Conservation (phyloP, 352 stramenopile species). For the Phytophthora syringae region DNA sequence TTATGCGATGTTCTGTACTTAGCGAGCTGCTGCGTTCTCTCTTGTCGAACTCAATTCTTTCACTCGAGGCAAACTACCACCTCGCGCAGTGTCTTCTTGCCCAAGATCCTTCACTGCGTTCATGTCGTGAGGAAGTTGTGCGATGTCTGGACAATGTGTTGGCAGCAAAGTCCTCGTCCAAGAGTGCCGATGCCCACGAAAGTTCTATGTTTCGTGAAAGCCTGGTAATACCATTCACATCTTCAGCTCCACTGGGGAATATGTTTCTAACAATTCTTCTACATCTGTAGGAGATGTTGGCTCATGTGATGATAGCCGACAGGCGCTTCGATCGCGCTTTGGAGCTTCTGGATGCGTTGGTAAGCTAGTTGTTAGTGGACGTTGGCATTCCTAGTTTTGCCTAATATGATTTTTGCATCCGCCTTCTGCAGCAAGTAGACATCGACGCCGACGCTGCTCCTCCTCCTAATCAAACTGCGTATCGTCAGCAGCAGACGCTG, state of each 20-base stretch:
- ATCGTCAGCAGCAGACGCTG: constrained; percentile 25
- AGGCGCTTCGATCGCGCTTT: constrained; percentile 34
- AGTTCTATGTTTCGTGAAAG: constrained; percentile 35
- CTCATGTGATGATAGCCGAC: constrained; percentile 42
- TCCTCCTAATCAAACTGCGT: background rate
- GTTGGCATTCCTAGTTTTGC: background rate
- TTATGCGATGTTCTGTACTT: background rate
- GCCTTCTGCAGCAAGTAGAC: constrained; percentile 9
- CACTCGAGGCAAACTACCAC: constrained; percentile 45
- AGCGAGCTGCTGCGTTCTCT: constrained; percentile 39
- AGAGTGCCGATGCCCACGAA: constrained; percentile 22
- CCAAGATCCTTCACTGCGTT: constrained; percentile 35
- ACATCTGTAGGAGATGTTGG: constrained; percentile 46
- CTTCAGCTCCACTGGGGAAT: background rate
- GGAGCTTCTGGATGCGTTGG: constrained; percentile 29
- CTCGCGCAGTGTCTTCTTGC: constrained; percentile 58
- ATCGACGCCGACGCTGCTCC: background rate
- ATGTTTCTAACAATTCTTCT: background rate
- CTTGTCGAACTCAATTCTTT: constrained; percentile 23
- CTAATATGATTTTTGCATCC: background rate
- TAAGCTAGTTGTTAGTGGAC: background rate
- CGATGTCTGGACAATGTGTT: constrained; percentile 45
- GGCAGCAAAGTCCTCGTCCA: background rate
- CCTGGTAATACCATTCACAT: constrained; percentile 20
- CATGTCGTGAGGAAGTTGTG: constrained; percentile 27